Evolutionary conservation across 2,329 filamentous ascomycete species (phyloP), one percentile per base, ranked within the genome.

Genomic region (Emericellopsis cladophorae): DNA sequence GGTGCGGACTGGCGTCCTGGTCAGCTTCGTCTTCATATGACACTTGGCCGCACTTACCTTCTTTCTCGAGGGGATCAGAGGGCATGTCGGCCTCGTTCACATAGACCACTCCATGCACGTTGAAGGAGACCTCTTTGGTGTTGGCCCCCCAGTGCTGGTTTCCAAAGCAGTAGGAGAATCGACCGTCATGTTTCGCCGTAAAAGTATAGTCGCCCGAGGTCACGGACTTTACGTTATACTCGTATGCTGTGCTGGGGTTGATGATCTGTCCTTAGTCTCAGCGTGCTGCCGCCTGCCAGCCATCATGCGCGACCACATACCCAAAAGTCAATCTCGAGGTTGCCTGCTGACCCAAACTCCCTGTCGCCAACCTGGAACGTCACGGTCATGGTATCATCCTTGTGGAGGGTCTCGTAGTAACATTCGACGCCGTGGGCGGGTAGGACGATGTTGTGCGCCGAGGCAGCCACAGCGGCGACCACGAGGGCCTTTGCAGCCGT

Each of bases 81-180:
- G 84, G 77, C 45, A 82, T 74, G 54, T 96, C 90, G 45, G 76
- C 71, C 63, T 96, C 92, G 42, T 85, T 84, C 40, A 98, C 88
- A 65, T 96, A 98, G 58, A 98, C 90, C 49, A 98, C 87, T 52
- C 92, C 92, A 66, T 98, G 92, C 40, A 98, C 92, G 62, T 98
- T 98, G 78, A 98, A 98, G 42, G 87, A 94, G 41, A 98, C 90
- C 64, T 98, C 92, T 68, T 98, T 98, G 59, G 79, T 93, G 62
- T 87, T 87, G 44, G 89, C 88, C 44, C 86, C 85, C 88, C 90
- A 98, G 62, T 92, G 83, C 71, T 96, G 90, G 66, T 98, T 98
- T 66, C 92, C 93, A 69, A 98, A 98, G 78, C 92, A 98, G 78
- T 98, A 98, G 43, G 76, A 70, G 68, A 84, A 95, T 66, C 84